These are phyloP conservation scores for Boletus tomentosulus DNA, from an alignment of 768 basidiomycete species.

Conservation along the genomic window DNA sequence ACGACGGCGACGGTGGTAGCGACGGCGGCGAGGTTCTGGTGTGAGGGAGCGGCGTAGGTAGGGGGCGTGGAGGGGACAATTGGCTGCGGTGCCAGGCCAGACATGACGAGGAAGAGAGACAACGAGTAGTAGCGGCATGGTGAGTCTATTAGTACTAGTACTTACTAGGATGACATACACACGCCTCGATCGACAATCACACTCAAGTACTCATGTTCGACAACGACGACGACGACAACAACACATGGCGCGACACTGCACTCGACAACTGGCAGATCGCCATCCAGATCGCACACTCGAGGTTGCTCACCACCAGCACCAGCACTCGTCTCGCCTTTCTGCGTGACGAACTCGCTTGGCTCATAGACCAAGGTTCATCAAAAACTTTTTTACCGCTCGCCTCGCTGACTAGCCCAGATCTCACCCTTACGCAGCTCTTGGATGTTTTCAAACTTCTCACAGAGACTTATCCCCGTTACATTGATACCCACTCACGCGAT, in stretches of 20 bases:
- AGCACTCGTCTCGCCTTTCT: conserved; percentile 56
- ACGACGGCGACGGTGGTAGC: conserved; percentile 24
- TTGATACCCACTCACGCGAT: conserved; percentile 63
- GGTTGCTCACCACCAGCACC: conserved; percentile 50
- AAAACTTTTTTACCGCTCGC: neutral
- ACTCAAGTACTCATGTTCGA: neutral
- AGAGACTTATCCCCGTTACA: conserved; percentile 74
- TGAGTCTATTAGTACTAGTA: too few species aligned
- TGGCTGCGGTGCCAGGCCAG: neutral
- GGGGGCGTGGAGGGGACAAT: conserved; percentile 4
- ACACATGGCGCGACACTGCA: conserved; percentile 52
- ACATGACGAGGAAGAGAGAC: neutral
- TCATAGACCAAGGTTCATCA: conserved; percentile 55
- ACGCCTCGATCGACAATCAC: neutral
- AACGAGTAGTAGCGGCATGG: neutral
- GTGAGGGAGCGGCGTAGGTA: conserved; percentile 14
- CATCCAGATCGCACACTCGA: conserved; percentile 48
- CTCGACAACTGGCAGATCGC: conserved; percentile 54
- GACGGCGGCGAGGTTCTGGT: conserved; percentile 19
- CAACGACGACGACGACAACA: conserved; percentile 25
- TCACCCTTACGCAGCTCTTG: conserved; percentile 53
- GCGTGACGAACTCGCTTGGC: conserved; percentile 53
- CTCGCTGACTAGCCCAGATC: conserved; percentile 39
- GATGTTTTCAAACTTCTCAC: conserved; percentile 74
- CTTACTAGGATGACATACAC: neutral